These are phyloP conservation scores for Niebla homalea DNA, from an alignment of 495 filamentous ascomycete species.

Conservation along the genomic window DNA sequence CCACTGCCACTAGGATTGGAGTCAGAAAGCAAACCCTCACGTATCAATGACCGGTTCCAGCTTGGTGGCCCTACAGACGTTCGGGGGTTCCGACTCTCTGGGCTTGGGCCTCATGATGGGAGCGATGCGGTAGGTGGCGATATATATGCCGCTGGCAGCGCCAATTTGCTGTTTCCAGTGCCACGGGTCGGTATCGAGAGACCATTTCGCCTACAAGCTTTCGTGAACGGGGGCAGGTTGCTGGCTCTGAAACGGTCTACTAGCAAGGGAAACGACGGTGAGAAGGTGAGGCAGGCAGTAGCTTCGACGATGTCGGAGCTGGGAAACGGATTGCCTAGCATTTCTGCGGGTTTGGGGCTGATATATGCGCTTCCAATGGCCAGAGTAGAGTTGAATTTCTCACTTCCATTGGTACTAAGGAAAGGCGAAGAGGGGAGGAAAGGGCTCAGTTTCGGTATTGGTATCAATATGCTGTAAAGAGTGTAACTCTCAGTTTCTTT, in stretches of 20 bases:
- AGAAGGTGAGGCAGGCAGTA: conserved; percentile 41
- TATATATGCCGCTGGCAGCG: conserved; percentile 74
- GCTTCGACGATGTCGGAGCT: conserved; percentile 47
- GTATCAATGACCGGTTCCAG: conserved; percentile 86
- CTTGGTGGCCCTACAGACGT: conserved; percentile 92
- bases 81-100: conserved; percentile 79
- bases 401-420: conserved; percentile 67
- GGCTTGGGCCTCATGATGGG: conserved; percentile 78
- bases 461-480: conserved; percentile 76
- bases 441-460: conserved; percentile 83
- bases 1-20: conserved; percentile 44
- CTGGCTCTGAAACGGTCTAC: conserved; percentile 54
- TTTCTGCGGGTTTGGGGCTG: conserved; percentile 75
- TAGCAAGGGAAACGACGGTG: conserved; percentile 38
- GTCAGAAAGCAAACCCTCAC: conserved; percentile 44
- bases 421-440: conserved; percentile 78
- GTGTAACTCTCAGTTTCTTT: too few species aligned
- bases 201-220: conserved; percentile 78
- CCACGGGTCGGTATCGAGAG: conserved; percentile 64
- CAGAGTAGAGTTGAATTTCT: conserved; percentile 91
- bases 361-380: conserved; percentile 90
- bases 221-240: conserved; percentile 79
- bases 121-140: conserved; percentile 80
- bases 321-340: conserved; percentile 62
- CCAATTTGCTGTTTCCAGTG: conserved; percentile 71